Evolutionary conservation across 108 stramenopile species (phyloP).

Genomic region (Pseudonitzschia multiseries): DNA sequence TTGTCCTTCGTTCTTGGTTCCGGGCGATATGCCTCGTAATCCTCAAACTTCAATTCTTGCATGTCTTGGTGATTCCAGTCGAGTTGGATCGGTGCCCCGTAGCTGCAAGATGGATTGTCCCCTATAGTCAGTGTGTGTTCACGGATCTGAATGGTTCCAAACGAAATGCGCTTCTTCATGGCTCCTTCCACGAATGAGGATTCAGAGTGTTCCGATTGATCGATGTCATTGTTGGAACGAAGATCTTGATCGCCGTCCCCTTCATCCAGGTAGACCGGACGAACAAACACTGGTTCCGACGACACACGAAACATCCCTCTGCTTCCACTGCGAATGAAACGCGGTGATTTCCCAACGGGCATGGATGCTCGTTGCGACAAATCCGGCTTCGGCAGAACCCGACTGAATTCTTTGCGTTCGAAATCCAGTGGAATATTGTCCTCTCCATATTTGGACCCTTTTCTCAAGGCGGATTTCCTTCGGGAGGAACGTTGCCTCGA

Average conservation of each 20-base stretch:
- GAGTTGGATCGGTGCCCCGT: slow-evolving; percentile 49
- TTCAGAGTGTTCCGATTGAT: neutral
- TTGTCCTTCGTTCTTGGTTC: slow-evolving; percentile 3
- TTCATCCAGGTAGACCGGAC: neutral
- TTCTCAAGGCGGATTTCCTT: neutral
- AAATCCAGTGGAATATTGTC: slow-evolving; percentile 4
- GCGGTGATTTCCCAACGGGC: neutral
- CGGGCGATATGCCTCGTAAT: slow-evolving; percentile 20
- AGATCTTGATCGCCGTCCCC: neutral
- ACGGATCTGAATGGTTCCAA: slow-evolving; percentile 35
- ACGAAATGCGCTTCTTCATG: slow-evolving; percentile 13
- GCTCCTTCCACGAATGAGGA: neutral
- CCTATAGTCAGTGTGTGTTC: slow-evolving; percentile 48
- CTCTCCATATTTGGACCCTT: neutral
- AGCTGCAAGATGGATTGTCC: slow-evolving; percentile 48
- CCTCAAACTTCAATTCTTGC: slow-evolving; percentile 16
- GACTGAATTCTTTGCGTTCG: slow-evolving; percentile 14
- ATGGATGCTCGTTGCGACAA: neutral
- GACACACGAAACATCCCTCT: slow-evolving; percentile 1
- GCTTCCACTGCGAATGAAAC: neutral
- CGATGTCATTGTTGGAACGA: neutral
- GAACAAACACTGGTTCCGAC: slow-evolving; percentile 5
- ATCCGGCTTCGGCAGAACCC: slow-evolving; percentile 7
- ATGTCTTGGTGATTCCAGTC: slow-evolving; percentile 50
- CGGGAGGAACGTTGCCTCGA: neutral